These are phyloP conservation scores for Circinella umbellata DNA, from an alignment of 371 early-diverging fungal genomes.

Conservation along the genomic window DNA sequence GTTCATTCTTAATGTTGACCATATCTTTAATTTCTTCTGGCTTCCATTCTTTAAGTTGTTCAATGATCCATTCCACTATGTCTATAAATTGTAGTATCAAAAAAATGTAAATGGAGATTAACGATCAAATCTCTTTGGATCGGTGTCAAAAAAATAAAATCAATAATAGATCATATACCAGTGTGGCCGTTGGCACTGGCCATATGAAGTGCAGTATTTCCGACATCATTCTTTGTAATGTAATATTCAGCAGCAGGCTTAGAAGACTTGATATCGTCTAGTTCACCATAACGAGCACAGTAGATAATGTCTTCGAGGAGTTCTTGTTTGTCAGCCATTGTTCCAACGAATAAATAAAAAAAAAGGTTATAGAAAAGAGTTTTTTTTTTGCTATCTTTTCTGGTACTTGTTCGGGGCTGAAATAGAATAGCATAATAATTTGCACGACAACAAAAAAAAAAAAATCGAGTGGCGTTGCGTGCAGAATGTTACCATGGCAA, in stretches of 20 bases:
- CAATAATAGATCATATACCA: slow-evolving; percentile 38
- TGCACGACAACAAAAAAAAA: too few species aligned
- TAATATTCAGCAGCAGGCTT: slow-evolving; percentile 43
- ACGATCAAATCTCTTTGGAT: too few species aligned
- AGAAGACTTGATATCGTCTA: slow-evolving; percentile 68
- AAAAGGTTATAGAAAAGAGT: too few species aligned
- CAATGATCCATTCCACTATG: slow-evolving; percentile 58
- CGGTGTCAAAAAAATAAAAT: too few species aligned
- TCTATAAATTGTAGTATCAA: slow-evolving; percentile 28
- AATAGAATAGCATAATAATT: too few species aligned
- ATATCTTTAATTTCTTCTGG: slow-evolving; percentile 29
- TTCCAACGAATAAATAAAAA: too few species aligned
- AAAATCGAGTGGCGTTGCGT: too few species aligned
- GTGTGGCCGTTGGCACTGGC: slow-evolving; percentile 84
- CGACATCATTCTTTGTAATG: slow-evolving; percentile 52
- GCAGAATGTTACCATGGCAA: too few species aligned
- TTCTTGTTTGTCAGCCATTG: slow-evolving; percentile 26
- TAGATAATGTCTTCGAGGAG: slow-evolving; percentile 65
- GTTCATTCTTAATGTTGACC: slow-evolving; percentile 66
- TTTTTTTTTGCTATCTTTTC: too few species aligned
- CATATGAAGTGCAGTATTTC: slow-evolving; percentile 85
- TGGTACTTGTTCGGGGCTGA: too few species aligned
- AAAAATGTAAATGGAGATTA: too few species aligned
- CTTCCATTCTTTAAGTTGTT: slow-evolving; percentile 33
- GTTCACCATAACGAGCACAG: slow-evolving; percentile 79